Conservation (phyloP, 108 stramenopile genomes). For the Nitzschia sp. region DNA sequence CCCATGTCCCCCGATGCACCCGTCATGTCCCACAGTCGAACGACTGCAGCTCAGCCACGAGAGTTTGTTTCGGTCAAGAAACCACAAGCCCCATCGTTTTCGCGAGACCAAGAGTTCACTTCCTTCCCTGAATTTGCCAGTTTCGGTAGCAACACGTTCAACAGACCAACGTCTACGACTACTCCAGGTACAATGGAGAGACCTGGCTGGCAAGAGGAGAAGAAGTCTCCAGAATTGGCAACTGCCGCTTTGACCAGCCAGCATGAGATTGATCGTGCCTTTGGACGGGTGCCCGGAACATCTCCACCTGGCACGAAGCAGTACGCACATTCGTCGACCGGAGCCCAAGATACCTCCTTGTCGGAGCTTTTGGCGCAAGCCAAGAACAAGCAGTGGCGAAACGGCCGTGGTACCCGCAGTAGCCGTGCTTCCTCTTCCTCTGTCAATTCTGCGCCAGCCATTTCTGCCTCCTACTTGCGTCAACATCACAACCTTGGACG, state of each 20-base stretch:
- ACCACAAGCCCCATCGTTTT: constrained; percentile 10
- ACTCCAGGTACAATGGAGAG: neutral
- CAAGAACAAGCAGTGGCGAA: constrained; percentile 36
- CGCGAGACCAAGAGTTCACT: constrained; percentile 14
- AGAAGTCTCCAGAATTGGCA: neutral
- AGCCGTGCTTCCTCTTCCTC: constrained; percentile 38
- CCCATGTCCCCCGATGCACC: constrained; percentile 3
- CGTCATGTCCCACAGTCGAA: constrained; percentile 2
- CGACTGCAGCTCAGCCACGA: neutral
- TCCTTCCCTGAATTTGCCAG: constrained; percentile 40
- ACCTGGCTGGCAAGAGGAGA: constrained; percentile 16
- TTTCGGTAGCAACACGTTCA: constrained; percentile 29
- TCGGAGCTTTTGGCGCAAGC: constrained; percentile 57
- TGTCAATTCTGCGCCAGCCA: constrained; percentile 79
- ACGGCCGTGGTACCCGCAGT: constrained; percentile 10
- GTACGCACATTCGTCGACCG: constrained; percentile 12
- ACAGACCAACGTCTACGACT: neutral
- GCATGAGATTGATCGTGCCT: neutral
- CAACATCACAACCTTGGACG: constrained; percentile 45
- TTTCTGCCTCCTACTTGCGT: constrained; percentile 59
- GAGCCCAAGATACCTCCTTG: constrained; percentile 31
- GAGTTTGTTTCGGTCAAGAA: constrained; percentile 28
- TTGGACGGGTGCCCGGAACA: neutral
- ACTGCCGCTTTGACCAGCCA: neutral
- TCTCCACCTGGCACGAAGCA: neutral